Conservation (phyloP, 2,329 filamentous ascomycete genomes). For the Colletotrichum sp. region DNA sequence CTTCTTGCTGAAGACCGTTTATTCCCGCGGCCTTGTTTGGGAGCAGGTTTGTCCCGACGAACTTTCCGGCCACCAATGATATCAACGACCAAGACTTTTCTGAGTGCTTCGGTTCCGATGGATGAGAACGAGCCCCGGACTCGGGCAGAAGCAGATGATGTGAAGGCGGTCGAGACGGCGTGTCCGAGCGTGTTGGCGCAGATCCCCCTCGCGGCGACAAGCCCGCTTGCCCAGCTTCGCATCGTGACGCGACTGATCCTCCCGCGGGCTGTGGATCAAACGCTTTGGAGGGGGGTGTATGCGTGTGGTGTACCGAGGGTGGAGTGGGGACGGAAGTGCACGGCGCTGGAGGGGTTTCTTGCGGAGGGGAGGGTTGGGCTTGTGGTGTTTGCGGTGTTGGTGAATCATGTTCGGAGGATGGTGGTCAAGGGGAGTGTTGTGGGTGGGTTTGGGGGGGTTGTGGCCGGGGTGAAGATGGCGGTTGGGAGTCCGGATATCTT, state of each 20-base stretch:
- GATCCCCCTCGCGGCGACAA: background rate
- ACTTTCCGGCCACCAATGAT: background rate
- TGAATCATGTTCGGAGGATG: slow-evolving; percentile 43
- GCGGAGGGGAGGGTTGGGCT: background rate
- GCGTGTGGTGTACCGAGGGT: background rate
- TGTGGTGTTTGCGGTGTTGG: slow-evolving; percentile 38
- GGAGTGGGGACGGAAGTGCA: background rate
- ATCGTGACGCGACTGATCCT: accelerated
- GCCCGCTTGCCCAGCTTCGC: background rate
- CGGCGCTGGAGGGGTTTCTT: slow-evolving; percentile 20
- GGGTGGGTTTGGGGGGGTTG: slow-evolving; percentile 33
- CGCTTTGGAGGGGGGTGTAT: background rate
- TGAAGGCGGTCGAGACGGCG: accelerated
- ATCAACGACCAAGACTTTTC: accelerated
- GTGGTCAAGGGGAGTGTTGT: slow-evolving; percentile 33
- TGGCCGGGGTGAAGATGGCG: slow-evolving; percentile 41
- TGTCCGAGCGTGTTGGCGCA: background rate
- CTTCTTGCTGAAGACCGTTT: background rate
- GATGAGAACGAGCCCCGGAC: accelerated
- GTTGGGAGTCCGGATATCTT: slow-evolving; percentile 39
- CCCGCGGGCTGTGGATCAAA: accelerated
- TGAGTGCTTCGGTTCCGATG: accelerated
- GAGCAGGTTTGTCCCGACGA: too few species aligned
- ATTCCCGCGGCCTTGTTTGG: too few species aligned
- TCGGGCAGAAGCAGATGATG: too few species aligned